phyloP scores from a whole-genome alignment of 2,329 filamentous ascomycete species.

The Ascochyta lentis region DNA sequence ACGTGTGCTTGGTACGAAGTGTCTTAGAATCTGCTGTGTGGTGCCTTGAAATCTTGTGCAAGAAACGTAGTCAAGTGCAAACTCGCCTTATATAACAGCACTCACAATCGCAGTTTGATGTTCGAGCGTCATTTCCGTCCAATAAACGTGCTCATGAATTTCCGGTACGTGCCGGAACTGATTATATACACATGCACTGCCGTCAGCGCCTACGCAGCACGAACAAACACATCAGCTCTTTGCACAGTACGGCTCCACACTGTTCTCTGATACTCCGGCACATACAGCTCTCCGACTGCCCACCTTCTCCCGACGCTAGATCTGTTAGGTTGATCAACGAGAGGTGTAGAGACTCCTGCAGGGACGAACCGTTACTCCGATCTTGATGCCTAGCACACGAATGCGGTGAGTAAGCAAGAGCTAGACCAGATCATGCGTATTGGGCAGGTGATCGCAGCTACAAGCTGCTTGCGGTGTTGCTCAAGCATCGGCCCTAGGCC shows the following conservation, averaged over 20 bases:
- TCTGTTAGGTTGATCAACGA: neutral
- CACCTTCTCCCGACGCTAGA: neutral
- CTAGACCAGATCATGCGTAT: neutral
- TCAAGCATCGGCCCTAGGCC: neutral
- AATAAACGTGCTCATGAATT: constrained; percentile 1
- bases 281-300: neutral
- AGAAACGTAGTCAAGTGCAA: constrained; percentile 1
- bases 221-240: neutral
- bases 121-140: neutral
- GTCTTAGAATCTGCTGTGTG: neutral
- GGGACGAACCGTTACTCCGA: neutral
- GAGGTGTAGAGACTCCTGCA: neutral
- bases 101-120: neutral
- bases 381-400: neutral
- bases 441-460: constrained; percentile 1
- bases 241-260: neutral
- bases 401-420: constrained; percentile 2
- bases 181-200: neutral
- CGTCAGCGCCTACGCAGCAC: neutral
- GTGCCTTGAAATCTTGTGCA: neutral
- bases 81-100: neutral
- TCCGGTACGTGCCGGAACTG: constrained; percentile 1
- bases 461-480: neutral
- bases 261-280: neutral
- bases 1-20: neutral